Conservation (phyloP, 352 stramenopile genomes). For the Phytophthora pseudosyringae region DNA sequence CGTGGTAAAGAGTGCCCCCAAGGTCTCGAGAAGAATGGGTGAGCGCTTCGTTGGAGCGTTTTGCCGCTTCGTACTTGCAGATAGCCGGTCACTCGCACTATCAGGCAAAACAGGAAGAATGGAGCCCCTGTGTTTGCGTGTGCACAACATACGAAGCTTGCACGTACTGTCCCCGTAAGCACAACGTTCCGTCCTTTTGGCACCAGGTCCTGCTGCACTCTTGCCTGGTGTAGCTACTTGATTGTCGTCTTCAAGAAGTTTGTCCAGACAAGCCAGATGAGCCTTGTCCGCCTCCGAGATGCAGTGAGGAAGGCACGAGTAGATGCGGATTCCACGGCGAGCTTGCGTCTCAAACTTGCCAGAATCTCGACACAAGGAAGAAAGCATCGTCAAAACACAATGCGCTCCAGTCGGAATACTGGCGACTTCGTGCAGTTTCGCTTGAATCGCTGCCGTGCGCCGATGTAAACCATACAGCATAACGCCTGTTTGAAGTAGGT, state of each 20-base stretch:
- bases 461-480: conserved; percentile 11
- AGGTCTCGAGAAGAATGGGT: not conserved
- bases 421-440: not conserved
- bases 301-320: not conserved
- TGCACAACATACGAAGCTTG: not conserved
- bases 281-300: not conserved
- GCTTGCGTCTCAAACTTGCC: not conserved
- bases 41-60: not conserved
- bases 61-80: not conserved
- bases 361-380: not conserved
- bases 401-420: not conserved
- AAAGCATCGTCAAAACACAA: conserved; percentile 1
- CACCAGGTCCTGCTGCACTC: not conserved
- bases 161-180: not conserved
- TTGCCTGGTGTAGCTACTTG: not conserved
- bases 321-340: not conserved
- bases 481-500: conserved; percentile 3
- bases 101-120: not conserved
- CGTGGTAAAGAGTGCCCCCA: conserved; percentile 23
- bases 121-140: not conserved
- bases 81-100: not conserved
- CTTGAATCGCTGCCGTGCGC: not conserved
- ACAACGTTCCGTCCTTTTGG: not conserved
- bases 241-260: not conserved
- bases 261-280: not conserved